Conservation (phyloP, 139 green algal genomes). For the Coelastrella sp. region DNA sequence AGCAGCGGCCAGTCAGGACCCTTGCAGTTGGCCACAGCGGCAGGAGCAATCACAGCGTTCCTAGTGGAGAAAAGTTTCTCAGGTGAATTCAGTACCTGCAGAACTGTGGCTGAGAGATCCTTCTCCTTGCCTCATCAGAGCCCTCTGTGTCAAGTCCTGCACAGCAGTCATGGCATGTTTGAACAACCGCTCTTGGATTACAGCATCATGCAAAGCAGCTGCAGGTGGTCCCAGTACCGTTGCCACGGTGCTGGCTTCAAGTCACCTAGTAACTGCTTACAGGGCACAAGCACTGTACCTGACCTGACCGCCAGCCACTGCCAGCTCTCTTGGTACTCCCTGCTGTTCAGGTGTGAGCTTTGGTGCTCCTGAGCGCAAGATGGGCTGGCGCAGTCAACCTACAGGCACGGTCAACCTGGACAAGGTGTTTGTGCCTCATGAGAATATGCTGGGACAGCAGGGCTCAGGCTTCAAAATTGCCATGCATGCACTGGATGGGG, state of each 20-base stretch:
- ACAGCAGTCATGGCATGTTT: no score
- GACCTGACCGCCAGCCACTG: no score
- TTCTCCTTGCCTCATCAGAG: no score
- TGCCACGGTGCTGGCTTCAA: not conserved
- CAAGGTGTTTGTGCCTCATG: constrained; percentile 65
- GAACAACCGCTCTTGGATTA: no score
- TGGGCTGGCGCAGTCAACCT: constrained; percentile 89
- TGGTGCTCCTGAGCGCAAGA: constrained; percentile 82
- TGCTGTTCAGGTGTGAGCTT: constrained; percentile 76
- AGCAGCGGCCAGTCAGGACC: not conserved
- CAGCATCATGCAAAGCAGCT: no score
- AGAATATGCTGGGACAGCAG: constrained; percentile 67
- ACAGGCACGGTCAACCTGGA: constrained; percentile 77
- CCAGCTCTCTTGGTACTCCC: not conserved
- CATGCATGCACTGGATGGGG: constrained; percentile 83
- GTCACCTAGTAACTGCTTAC: not conserved
- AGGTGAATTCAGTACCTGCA: not conserved
- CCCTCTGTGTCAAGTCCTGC: no score
- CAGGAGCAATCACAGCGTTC: constrained; percentile 44
- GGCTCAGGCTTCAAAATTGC: constrained; percentile 87
- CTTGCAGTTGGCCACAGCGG: not conserved
- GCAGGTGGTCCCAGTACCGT: no score
- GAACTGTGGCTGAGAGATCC: no score
- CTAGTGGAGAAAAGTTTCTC: constrained; percentile 33
- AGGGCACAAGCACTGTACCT: no score